Evolutionary conservation across 1,284 basidiomycete species (phyloP), one percentile per base, ranked within the genome.

Genomic region (Exobasidium rhododendri): DNA sequence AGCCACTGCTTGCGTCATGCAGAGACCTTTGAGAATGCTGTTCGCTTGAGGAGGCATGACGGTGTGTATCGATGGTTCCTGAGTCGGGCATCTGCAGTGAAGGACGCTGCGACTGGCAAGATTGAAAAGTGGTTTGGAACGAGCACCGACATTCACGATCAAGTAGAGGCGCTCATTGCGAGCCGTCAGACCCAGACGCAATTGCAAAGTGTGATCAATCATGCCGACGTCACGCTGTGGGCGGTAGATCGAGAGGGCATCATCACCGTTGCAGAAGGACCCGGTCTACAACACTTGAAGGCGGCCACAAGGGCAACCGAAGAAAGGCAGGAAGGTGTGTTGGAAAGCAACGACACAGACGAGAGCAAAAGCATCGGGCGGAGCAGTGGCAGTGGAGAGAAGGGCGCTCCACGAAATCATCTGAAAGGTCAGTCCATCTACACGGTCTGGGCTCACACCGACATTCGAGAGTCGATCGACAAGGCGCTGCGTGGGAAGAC

Each of bases 111-210:
- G 13, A 64, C 63, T 1, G 75, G 74, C 44, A 65, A 72, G 45
- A 76, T 80, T 61, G 43, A n/a, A 45, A 75, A 77, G 28, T 80
- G 79, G 80, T 75, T 76, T 63, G 80, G 73, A 22, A 70, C 70
- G 58, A 74, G 73, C 62, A 75, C 73, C 54, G 73, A 75, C 55
- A 70, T 73, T 51, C 70, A 75, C 53, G 69, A 68, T 59, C 67
- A 73, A 35, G 72, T 74, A 58, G 74, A 73, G 59, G 73, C 72
- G 24, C 70, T 75, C 24, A 67, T 69, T 32, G 66, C 66, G 10
- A 69, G 67, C 35, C 65, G 73, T 55, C 71, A 74, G 54, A 58
- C 70, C 7, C 73, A 75, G 43, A 66, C 65, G 2, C 72, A 73
- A 57, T 67, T 75, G 22, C 68, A 73, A 13, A 74, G 68, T 50